phyloP scores from a whole-genome alignment of 768 basidiomycete species.

The Suillus tomentosus region DNA sequence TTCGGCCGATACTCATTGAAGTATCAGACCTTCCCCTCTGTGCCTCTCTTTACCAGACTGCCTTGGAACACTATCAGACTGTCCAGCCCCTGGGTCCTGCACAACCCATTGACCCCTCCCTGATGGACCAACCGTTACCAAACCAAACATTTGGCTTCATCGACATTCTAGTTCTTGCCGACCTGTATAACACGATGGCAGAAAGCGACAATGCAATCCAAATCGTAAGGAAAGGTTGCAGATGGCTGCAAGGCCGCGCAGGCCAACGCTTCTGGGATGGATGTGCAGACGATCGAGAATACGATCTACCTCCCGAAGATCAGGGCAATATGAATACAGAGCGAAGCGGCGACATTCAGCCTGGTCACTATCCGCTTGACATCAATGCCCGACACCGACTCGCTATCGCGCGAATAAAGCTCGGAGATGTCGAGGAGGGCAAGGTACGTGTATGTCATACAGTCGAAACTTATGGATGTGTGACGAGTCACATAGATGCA shows the following conservation, averaged over 20 bases:
- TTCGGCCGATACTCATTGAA: slow-evolving; percentile 74
- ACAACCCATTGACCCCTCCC: slow-evolving; percentile 30
- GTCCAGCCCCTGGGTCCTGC: slow-evolving; percentile 46
- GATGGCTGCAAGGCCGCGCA: slow-evolving; percentile 90
- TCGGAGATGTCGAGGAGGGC: slow-evolving; percentile 80
- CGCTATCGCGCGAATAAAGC: slow-evolving; percentile 78
- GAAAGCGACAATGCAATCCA: slow-evolving; percentile 69
- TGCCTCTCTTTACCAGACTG: slow-evolving; percentile 65
- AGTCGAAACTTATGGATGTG: neutral
- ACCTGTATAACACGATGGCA: slow-evolving; percentile 74
- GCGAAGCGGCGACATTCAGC: slow-evolving; percentile 49
- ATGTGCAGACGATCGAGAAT: slow-evolving; percentile 89
- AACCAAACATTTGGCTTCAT: slow-evolving; percentile 26
- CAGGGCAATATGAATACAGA: slow-evolving; percentile 26
- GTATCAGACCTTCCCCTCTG: slow-evolving; percentile 67
- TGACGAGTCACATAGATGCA: slow-evolving; percentile 57
- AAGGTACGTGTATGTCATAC: slow-evolving; percentile 50
- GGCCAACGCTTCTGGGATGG: slow-evolving; percentile 79
- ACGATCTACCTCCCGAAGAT: slow-evolving; percentile 48
- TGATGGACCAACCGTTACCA: slow-evolving; percentile 16
- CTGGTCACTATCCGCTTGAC: slow-evolving; percentile 66
- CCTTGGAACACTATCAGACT: slow-evolving; percentile 68
- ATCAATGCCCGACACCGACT: slow-evolving; percentile 81
- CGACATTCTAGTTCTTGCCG: slow-evolving; percentile 83
- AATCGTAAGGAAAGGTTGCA: slow-evolving; percentile 70